phyloP scores from a whole-genome alignment of 2,329 filamentous ascomycete species.

The Cercospora sesami region DNA sequence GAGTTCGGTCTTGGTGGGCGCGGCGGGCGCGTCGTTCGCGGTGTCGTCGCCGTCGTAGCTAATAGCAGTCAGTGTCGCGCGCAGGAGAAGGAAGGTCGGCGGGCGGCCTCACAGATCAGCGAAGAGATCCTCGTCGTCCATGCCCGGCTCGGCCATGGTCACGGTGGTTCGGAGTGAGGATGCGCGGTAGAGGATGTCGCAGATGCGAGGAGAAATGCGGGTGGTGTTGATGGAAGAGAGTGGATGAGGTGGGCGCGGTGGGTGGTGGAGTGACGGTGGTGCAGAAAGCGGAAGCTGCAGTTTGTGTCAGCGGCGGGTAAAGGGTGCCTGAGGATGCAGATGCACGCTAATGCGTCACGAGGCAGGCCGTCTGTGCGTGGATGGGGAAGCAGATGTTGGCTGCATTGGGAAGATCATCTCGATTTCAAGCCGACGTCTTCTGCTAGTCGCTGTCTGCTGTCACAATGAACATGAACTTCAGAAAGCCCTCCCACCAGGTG shows the following conservation, averaged over 20 bases:
- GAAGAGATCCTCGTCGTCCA: slow-evolving; percentile 88
- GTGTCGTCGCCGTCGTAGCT: slow-evolving; percentile 61
- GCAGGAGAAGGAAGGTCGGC: background rate
- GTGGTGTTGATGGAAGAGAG: slow-evolving; percentile 3
- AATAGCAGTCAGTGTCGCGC: slow-evolving; percentile 16
- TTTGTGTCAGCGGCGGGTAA: slow-evolving; percentile 2
- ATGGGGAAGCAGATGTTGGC: background rate
- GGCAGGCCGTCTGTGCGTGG: background rate
- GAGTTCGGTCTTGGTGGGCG: slow-evolving; percentile 24
- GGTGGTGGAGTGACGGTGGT: background rate
- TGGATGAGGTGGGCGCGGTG: background rate
- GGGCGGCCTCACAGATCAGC: slow-evolving; percentile 76
- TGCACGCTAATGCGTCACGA: slow-evolving; percentile 2
- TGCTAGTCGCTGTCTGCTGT: slow-evolving; percentile 72
- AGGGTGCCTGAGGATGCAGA: background rate
- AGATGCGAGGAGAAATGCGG: background rate
- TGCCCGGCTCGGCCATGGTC: slow-evolving; percentile 75
- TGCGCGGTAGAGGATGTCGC: slow-evolving; percentile 21
- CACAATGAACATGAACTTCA: slow-evolving; percentile 59
- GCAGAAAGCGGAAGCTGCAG: background rate
- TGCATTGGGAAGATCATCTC: slow-evolving; percentile 1
- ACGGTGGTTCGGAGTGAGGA: background rate
- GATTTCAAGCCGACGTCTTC: slow-evolving; percentile 81
- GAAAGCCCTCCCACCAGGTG: slow-evolving; percentile 47
- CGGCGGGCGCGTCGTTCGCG: slow-evolving; percentile 43